These are phyloP conservation scores for Russula vinacea DNA, from an alignment of 768 basidiomycete species.

Conservation along the genomic window DNA sequence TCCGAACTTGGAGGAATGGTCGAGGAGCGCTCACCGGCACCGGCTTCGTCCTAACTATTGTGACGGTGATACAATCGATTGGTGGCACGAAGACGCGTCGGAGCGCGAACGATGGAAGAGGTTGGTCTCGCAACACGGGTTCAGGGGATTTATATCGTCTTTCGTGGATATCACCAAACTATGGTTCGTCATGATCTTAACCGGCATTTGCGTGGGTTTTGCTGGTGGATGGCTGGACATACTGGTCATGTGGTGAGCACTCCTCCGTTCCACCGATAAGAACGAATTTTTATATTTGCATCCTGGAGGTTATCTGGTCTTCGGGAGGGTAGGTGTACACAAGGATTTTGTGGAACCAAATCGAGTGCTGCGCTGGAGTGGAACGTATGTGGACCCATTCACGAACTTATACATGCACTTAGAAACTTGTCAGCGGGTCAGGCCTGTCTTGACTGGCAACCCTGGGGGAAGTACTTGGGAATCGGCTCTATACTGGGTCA, in stretches of 20 bases:
- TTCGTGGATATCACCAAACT: conserved; percentile 55
- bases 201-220: conserved; percentile 64
- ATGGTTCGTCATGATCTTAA: conserved; percentile 66
- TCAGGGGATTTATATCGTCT: conserved; percentile 54
- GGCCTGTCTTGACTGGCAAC: conserved; percentile 61
- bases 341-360: conserved; percentile 70
- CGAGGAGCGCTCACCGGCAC: conserved; percentile 26
- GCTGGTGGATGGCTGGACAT: conserved; percentile 72
- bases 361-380: conserved; percentile 65
- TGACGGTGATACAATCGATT: conserved; percentile 65
- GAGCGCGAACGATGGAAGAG: conserved; percentile 56
- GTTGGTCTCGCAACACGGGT: conserved; percentile 50
- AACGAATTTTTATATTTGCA: not conserved
- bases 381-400: conserved; percentile 42
- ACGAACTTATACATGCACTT: conserved; percentile 9
- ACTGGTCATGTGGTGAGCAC: conserved; percentile 61
- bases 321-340: conserved; percentile 63
- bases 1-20: conserved; percentile 24
- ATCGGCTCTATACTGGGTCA: conserved; percentile 55
- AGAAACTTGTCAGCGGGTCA: conserved; percentile 52
- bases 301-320: conserved; percentile 59
- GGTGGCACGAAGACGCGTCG: conserved; percentile 61
- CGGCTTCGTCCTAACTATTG: conserved; percentile 39
- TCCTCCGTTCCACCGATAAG: not conserved
- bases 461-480: conserved; percentile 60